These are phyloP conservation scores for Andrographis paniculata DNA, from an alignment of 305 asterid species.

Conservation along the genomic window DNA sequence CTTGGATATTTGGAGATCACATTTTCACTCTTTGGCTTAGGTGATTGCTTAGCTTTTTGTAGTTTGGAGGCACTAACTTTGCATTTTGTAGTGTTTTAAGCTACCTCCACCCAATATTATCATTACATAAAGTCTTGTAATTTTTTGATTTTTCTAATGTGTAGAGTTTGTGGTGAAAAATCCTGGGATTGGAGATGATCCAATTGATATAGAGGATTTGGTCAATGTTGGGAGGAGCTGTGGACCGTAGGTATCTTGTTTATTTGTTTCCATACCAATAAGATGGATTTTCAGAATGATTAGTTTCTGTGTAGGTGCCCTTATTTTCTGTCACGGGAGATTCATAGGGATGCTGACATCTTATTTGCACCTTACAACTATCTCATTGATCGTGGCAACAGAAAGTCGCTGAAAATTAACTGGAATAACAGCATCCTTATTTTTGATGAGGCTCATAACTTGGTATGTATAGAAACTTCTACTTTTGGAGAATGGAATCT, in stretches of 20 bases:
- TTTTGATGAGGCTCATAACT: conserved; percentile 99
- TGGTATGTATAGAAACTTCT: conserved; percentile 41
- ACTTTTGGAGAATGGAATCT: conserved; percentile 18
- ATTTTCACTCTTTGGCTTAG: conserved; percentile 10
- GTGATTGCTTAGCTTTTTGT: neutral
- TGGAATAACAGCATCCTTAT: conserved; percentile 83
- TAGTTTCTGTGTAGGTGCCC: conserved; percentile 66
- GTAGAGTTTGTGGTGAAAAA: conserved; percentile 63
- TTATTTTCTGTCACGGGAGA: conserved; percentile 82
- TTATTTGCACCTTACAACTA: conserved; percentile 98
- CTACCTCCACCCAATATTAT: too few relatives aligned
- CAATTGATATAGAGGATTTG: conserved; percentile 95
- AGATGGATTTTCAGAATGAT: conserved; percentile 25
- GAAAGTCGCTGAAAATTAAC: conserved; percentile 58
- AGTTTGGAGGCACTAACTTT: too few relatives aligned
- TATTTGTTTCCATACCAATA: conserved; percentile 17
- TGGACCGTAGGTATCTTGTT: conserved; percentile 67
- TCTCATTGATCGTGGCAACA: conserved; percentile 79
- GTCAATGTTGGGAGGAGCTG: conserved; percentile 83
- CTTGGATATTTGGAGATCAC: conserved; percentile 6
- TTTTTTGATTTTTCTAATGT: conserved; percentile 19
- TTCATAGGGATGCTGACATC: conserved; percentile 85
- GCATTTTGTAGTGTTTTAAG: too few relatives aligned
- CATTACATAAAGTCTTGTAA: neutral
- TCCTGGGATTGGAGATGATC: conserved; percentile 83